Evolutionary conservation across 257 asterid genomes (phyloP).

Genomic region (Plantago elongata): DNA sequence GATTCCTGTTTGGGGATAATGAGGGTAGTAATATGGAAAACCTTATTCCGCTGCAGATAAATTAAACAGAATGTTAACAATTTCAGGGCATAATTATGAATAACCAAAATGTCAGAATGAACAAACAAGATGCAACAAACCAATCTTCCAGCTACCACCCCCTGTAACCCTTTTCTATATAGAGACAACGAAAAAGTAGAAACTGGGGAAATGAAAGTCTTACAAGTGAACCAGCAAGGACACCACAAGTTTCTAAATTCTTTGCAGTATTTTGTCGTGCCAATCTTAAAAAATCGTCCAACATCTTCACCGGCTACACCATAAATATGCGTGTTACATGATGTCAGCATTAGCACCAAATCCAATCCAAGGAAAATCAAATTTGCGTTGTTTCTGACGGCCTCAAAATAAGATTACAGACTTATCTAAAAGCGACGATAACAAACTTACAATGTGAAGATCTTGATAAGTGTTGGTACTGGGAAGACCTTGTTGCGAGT

Average conservation of each 20-base stretch:
- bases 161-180: not conserved
- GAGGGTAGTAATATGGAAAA: constrained; percentile 75
- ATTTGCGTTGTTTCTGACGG: not conserved
- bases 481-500: constrained; percentile 48
- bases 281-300: constrained; percentile 87
- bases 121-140: constrained; percentile 2
- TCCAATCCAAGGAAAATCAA: not conserved
- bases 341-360: constrained; percentile 12
- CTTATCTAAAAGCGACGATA: not conserved
- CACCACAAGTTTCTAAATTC: constrained; percentile 90
- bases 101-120: constrained; percentile 21
- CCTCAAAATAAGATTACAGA: no score
- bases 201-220: constrained; percentile 20
- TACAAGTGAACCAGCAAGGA: constrained; percentile 97
- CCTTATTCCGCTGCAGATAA: constrained; percentile 73
- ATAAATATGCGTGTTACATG: constrained; percentile 24
- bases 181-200: not conserved
- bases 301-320: constrained; percentile 77
- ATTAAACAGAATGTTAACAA: constrained; percentile 23
- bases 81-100: not conserved
- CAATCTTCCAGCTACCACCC: constrained; percentile 9
- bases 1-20: constrained; percentile 97
- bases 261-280: constrained; percentile 70
- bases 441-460: constrained; percentile 83
- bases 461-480: constrained; percentile 67